A percentile compares a stretch with the other conserved stretches of the same genome.
These are phyloP conservation scores for Picea sitchensis DNA, from an alignment of 75 land plant genomes.

Conservation along the genomic window DNA sequence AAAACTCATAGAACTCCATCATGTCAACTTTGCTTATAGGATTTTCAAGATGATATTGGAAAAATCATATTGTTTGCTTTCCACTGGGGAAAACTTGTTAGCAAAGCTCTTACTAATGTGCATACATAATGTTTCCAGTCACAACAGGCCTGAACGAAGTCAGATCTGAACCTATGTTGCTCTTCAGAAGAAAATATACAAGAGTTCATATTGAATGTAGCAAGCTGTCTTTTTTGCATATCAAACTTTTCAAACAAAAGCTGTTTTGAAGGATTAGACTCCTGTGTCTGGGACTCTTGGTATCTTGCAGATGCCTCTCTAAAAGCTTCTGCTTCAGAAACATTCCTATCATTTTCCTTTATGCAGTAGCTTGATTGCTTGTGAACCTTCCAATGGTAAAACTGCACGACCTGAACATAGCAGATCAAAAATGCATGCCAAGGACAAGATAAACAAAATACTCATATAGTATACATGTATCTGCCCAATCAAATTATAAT, in stretches of 20 bases:
- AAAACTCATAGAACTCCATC: too few species aligned
- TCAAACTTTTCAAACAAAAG: neutral
- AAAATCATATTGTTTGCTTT: constrained; percentile 3
- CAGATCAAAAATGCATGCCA: neutral
- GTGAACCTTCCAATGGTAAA: constrained; percentile 2
- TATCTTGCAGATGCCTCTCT: neutral
- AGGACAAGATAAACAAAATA: neutral
- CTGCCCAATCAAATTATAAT: neutral
- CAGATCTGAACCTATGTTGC: neutral
- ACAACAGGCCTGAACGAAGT: neutral
- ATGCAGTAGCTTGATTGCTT: neutral
- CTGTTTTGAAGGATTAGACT: neutral
- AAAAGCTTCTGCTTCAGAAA: neutral
- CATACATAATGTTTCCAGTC: constrained; percentile 10
- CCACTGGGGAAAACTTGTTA: constrained; percentile 8
- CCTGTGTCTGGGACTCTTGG: neutral
- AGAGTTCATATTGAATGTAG: neutral
- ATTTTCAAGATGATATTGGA: neutral
- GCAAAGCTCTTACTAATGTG: neutral
- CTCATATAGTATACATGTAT: too few species aligned
- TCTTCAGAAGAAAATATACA: neutral
- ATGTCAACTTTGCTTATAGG: too few species aligned
- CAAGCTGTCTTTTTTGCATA: neutral
- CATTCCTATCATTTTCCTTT: neutral
- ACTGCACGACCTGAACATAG: constrained; percentile 6